Evolutionary conservation across 1,284 basidiomycete genomes (phyloP).

Genomic region (Stygiomarasmius scandens): DNA sequence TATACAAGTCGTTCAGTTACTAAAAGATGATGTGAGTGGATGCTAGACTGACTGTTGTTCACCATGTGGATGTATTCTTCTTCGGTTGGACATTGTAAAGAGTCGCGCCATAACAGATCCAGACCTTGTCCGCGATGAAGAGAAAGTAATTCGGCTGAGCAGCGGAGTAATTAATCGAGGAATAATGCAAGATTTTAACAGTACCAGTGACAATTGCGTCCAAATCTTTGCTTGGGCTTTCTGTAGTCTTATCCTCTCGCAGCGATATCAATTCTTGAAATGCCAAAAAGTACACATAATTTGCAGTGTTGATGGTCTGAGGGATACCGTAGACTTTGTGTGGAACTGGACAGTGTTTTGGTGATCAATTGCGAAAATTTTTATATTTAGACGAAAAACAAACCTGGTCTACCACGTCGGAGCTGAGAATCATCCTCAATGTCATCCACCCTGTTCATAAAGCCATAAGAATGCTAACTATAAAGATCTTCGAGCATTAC

Average conservation of each 20-base stretch:
- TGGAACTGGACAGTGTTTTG: conserved; percentile 54
- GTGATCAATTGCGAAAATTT: neutral
- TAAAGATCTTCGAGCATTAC: conserved; percentile 30
- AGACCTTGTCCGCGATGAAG: conserved; percentile 96
- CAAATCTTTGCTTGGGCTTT: conserved; percentile 42
- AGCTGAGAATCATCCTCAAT: conserved; percentile 96
- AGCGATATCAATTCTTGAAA: conserved; percentile 78
- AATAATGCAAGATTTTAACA: conserved; percentile 15
- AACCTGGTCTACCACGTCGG: conserved; percentile 83
- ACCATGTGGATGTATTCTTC: conserved; percentile 97
- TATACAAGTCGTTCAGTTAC: conserved; percentile 67
- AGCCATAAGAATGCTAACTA: conserved; percentile 11
- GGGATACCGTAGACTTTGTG: conserved; percentile 96
- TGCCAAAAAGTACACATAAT: conserved; percentile 94
- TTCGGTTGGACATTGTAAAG: conserved; percentile 89
- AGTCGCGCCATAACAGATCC: conserved; percentile 94
- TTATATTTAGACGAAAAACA: conserved; percentile 14
- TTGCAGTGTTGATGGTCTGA: conserved; percentile 96
- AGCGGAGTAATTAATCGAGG: neutral
- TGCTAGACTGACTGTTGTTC: conserved; percentile 79
- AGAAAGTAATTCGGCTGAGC: conserved; percentile 76
- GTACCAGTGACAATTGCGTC: conserved; percentile 70
- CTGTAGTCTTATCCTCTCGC: conserved; percentile 33
- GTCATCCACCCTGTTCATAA: conserved; percentile 80
- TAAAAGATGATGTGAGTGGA: conserved; percentile 16